Base-by-base conservation (phyloP, 1,284 basidiomycete genomes). In the Termitomyces sp. region DNA sequence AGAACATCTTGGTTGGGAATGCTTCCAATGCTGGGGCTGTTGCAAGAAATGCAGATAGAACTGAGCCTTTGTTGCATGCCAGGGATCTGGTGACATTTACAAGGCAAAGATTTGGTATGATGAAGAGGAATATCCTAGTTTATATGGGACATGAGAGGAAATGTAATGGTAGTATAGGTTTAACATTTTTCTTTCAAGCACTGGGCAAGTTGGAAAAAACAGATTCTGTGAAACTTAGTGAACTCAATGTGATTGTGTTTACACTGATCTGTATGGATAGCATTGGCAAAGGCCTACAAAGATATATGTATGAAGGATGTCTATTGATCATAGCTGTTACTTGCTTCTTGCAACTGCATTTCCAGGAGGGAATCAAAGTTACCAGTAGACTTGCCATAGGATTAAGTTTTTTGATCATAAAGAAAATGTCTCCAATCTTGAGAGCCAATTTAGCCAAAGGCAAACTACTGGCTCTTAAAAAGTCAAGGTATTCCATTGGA, bases 121-220 rank as follows among this genome's bases (percentile, higher is more conserved):
- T 47, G 21, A 58, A 42, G 28, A 53, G 42, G 36, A 55, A 53
- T 10, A 55, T 48, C 28, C 38, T 19, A 3, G 43, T 3, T 12
- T 41, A 43, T n/a, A 45, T 38, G 10, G 44, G 49, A 24, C 31
- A 50, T 43, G 52, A 44, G 9, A 57, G 52, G 24, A 52, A 51
- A n/a, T 47, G 44, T 24, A 58, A 38, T 3, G 57, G 50, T 12
- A 52, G 19, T 21, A 55, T 34, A 2, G 50, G 24, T 24, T 24
- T 24, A 5, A 24, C 3, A 41, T 34, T 40, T 13, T 8, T 34
- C 47, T 43, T 53, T 55, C 10, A 55, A 43, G 5, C 47, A 41
- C 28, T 41, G 34, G 5, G 54, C 19, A 19, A 55, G 39, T 17
- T 40, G 41, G 15, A 50, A 19, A 58, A 58, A 2, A 45, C 45